phyloP scores from a whole-genome alignment of 306 rosid genomes.

The Trichosanthes truncata region DNA sequence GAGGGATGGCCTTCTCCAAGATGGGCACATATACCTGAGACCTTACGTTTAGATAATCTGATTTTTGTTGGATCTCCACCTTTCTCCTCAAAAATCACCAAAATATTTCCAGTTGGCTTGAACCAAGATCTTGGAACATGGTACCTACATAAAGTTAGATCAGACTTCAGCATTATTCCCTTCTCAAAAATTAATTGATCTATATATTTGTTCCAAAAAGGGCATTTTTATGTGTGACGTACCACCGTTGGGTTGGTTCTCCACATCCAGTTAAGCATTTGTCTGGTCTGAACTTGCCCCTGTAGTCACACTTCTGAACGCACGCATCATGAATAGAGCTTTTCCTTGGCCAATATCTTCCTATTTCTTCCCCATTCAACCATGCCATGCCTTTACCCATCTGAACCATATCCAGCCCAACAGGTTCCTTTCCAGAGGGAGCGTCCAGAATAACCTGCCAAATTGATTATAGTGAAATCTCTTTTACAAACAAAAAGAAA shows the following conservation, averaged over 20 bases:
- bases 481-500: background rate
- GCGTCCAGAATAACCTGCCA: slow-evolving; percentile 66
- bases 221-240: slow-evolving; percentile 2
- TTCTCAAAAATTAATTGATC: background rate
- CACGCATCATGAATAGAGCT: slow-evolving; percentile 47
- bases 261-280: slow-evolving; percentile 89
- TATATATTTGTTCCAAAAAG: background rate
- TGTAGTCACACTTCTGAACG: slow-evolving; percentile 69
- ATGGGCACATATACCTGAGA: slow-evolving; percentile 40
- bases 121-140: slow-evolving; percentile 97
- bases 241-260: slow-evolving; percentile 92
- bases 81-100: slow-evolving; percentile 82
- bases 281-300: slow-evolving; percentile 77
- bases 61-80: slow-evolving; percentile 79
- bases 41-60: slow-evolving; percentile 40
- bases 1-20: slow-evolving; percentile 61
- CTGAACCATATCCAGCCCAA: slow-evolving; percentile 82
- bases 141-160: slow-evolving; percentile 42
- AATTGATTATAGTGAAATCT: background rate
- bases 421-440: slow-evolving; percentile 67
- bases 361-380: slow-evolving; percentile 96
- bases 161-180: background rate
- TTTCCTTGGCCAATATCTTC: slow-evolving; percentile 86
- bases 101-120: slow-evolving; percentile 73
- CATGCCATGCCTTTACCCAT: slow-evolving; percentile 98